Evolutionary conservation across 257 asterid genomes (phyloP), one percentile per base, ranked within the genome.

Genomic region (Solanum medicagineum): DNA sequence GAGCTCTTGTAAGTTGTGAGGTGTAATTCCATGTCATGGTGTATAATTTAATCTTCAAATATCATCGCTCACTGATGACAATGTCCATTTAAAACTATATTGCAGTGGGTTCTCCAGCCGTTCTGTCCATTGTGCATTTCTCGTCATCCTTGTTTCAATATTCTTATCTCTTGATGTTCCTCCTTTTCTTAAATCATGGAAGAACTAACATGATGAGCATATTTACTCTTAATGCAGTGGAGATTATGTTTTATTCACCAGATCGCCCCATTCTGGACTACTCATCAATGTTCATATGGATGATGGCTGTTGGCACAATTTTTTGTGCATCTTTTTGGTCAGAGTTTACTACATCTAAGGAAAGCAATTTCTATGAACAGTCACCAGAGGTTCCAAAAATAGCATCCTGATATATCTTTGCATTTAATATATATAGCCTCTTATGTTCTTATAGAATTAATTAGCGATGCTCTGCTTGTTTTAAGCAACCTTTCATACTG

Each of bases 271-370:
- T 90, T 88, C 60, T 97, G 85, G 98, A 94, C 90, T 90, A 91
- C 88, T 95, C 99, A 11, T 94, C 93, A 80, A 89, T 93, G 88
- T 89, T 97, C 89, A 79, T 97, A 87, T 97, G 98, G 99, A 85
- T 93, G 92, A 94, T 97, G 98, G 91, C 98, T 89, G 97, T 97
- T 87, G 99, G 98, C 83, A 95, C 99, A 51, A 81, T 97, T 81
- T 91, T 94, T 85, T 81, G 81, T 85, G 98, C 98, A 81, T 92
- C 98, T 53, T 92, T 95, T 84, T 97, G 99, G 98, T 87, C 98
- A 3, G 94, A 92, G 75, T 84, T 95, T 86, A 94, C 97, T 84
- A 90, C 92, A 82, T 86, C 96, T 36, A 93, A 91, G 89, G 86
- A 90, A 87, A 90, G 83, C 87, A 91, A 90, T 32, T 95, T 89